phyloP scores from a whole-genome alignment of 2,329 filamentous ascomycete genomes.

The Penicillium frequentans region DNA sequence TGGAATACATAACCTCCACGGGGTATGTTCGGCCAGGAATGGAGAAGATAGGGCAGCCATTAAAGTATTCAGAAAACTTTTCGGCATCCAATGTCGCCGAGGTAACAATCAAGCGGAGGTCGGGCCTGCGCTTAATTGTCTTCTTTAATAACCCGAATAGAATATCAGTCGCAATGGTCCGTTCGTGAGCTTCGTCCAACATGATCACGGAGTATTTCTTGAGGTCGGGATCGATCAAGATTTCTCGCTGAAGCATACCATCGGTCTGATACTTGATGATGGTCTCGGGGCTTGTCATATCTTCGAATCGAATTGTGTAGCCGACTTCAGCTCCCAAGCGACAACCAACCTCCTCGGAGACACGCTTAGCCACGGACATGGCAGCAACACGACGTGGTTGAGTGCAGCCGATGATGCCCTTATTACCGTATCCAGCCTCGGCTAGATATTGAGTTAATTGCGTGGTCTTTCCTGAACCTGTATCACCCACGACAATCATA shows the following conservation, averaged over 20 bases:
- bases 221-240: constrained; percentile 86
- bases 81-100: constrained; percentile 95
- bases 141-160: constrained; percentile 94
- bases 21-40: constrained; percentile 95
- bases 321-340: constrained; percentile 88
- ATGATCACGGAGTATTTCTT: constrained; percentile 94
- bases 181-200: constrained; percentile 96
- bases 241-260: constrained; percentile 94
- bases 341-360: constrained; percentile 92
- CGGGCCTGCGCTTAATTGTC: constrained; percentile 78
- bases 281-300: constrained; percentile 82
- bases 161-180: constrained; percentile 93
- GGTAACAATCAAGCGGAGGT: constrained; percentile 93
- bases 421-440: constrained; percentile 83
- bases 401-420: constrained; percentile 91
- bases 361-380: constrained; percentile 96
- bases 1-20: constrained; percentile 92
- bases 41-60: constrained; percentile 92
- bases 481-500: constrained; percentile 94
- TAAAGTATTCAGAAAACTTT: constrained; percentile 96
- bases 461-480: constrained; percentile 95
- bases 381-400: constrained; percentile 96
- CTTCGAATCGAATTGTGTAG: constrained; percentile 97
- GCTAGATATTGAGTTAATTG: constrained; percentile 94
- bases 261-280: constrained; percentile 99